phyloP scores from a whole-genome alignment of 192 early-diverging fungal genomes.

The Phlyctochytrium planicorne region DNA sequence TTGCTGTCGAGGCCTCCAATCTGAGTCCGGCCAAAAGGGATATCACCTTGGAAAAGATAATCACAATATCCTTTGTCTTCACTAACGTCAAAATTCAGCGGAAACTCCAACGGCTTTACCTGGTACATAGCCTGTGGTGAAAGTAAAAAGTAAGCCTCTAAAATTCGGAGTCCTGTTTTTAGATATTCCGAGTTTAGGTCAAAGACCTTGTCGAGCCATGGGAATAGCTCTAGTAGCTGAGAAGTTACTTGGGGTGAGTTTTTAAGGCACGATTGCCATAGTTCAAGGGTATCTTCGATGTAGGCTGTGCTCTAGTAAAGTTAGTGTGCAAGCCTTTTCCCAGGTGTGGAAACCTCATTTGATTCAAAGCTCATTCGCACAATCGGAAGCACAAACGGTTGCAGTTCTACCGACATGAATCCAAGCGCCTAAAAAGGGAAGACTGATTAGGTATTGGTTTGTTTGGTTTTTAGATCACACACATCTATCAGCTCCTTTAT shows the following conservation, averaged over 20 bases:
- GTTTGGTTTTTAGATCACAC: too few relatives aligned
- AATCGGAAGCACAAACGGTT: slow-evolving; percentile 73
- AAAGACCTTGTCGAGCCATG: slow-evolving; percentile 60
- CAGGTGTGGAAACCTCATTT: slow-evolving; percentile 42
- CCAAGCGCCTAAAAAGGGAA: slow-evolving; percentile 63
- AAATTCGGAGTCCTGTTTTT: slow-evolving; percentile 71
- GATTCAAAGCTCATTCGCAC: slow-evolving; percentile 73
- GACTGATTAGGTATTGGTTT: slow-evolving; percentile 13
- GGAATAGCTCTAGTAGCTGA: slow-evolving; percentile 60
- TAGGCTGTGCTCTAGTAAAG: slow-evolving; percentile 39
- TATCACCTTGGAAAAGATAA: slow-evolving; percentile 1
- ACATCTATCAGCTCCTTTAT: slow-evolving; percentile 74
- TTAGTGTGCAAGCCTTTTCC: background rate
- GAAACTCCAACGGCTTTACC: slow-evolving; percentile 33
- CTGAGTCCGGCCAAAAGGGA: background rate
- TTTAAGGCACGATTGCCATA: slow-evolving; percentile 83
- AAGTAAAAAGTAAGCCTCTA: slow-evolving; percentile 83
- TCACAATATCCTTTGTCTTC: background rate
- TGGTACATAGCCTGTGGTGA: slow-evolving; percentile 55
- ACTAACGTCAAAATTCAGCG: background rate
- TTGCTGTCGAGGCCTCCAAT: background rate
- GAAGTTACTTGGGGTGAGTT: slow-evolving; percentile 55
- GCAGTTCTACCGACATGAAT: slow-evolving; percentile 67
- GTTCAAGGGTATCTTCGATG: slow-evolving; percentile 86
- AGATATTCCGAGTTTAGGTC: slow-evolving; percentile 76